Percentiles rank a stretch among this genome's conserved stretches.
These are phyloP conservation scores for Metschnikowia proteae DNA, from an alignment of 805 yeast species.

Conservation along the genomic window DNA sequence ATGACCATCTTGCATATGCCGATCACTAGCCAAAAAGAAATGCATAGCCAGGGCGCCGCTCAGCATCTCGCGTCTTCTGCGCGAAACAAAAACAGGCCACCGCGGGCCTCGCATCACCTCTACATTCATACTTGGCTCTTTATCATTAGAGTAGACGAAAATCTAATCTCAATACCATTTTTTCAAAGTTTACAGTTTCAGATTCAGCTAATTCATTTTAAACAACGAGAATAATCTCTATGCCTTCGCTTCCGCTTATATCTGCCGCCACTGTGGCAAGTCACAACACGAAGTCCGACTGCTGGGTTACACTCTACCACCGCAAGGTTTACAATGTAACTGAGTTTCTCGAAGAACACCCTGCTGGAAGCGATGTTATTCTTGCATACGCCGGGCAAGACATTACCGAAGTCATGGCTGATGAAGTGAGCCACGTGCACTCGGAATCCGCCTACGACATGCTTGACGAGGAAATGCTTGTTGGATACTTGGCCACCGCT, in stretches of 20 bases:
- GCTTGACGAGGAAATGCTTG: slow-evolving; percentile 72
- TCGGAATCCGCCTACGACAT: slow-evolving; percentile 83
- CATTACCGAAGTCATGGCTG: slow-evolving; percentile 72
- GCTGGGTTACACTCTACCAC: slow-evolving; percentile 79
- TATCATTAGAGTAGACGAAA: not conserved
- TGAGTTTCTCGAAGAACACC: slow-evolving; percentile 65
- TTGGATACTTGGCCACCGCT: slow-evolving; percentile 79
- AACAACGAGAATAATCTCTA: not conserved
- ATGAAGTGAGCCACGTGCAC: slow-evolving; percentile 68
- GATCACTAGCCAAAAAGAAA: not conserved
- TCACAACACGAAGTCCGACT: slow-evolving; percentile 53
- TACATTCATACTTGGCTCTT: not conserved
- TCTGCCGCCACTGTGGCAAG: slow-evolving; percentile 48
- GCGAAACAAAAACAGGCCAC: slow-evolving; percentile 7
- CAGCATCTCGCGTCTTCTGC: slow-evolving; percentile 5
- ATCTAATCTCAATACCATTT: not conserved
- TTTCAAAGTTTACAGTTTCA: not conserved
- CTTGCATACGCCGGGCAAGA: slow-evolving; percentile 58
- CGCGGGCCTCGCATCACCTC: not conserved
- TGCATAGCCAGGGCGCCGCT: not conserved
- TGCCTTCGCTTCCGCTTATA: slow-evolving; percentile 50
- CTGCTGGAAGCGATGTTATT: slow-evolving; percentile 61
- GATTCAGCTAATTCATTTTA: too few species aligned
- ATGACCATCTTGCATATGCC: too few species aligned
- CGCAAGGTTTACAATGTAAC: slow-evolving; percentile 86